A percentile compares a stretch with the other conserved stretches of the same genome.
Evolutionary conservation across 139 green algal species (phyloP).

Genomic region (Volvox reticuliferus): DNA sequence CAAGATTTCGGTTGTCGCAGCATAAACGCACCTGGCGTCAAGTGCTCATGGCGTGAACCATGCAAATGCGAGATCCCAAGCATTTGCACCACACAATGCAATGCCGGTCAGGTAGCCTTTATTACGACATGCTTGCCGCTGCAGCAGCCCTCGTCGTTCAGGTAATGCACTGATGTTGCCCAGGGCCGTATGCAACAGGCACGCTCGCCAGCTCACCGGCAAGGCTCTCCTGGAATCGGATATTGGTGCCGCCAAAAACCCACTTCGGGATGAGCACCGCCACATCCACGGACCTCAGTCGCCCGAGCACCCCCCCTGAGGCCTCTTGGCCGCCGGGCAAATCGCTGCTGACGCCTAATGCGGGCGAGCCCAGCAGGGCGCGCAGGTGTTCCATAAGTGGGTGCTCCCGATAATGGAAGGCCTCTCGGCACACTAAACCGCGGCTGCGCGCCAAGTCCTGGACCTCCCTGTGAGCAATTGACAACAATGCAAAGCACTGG

Average conservation of each 20-base stretch:
- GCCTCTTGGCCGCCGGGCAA: conserved; percentile 7
- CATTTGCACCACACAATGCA: too few relatives aligned
- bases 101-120: too few relatives aligned
- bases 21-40: too few relatives aligned
- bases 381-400: conserved; percentile 17
- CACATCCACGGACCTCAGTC: conserved; percentile 30
- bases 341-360: not conserved
- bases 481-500: too few relatives aligned
- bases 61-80: too few relatives aligned
- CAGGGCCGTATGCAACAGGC: too few relatives aligned
- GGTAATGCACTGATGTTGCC: too few relatives aligned
- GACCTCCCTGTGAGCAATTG: conserved; percentile 40
- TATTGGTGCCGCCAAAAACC: conserved; percentile 63
- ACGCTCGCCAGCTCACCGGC: conserved; percentile 46
- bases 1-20: too few relatives aligned
- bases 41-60: too few relatives aligned
- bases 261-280: conserved; percentile 61
- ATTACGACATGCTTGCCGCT: too few relatives aligned
- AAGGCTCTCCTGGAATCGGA: conserved; percentile 59
- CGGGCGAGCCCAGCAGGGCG: not conserved
- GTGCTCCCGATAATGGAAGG: conserved; percentile 68
- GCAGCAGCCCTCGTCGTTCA: too few relatives aligned
- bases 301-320: conserved; percentile 22
- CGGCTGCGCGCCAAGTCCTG: conserved; percentile 43
- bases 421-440: conserved; percentile 64